Evolutionary conservation across 1,284 basidiomycete species (phyloP).

Genomic region (Irpex sp.): DNA sequence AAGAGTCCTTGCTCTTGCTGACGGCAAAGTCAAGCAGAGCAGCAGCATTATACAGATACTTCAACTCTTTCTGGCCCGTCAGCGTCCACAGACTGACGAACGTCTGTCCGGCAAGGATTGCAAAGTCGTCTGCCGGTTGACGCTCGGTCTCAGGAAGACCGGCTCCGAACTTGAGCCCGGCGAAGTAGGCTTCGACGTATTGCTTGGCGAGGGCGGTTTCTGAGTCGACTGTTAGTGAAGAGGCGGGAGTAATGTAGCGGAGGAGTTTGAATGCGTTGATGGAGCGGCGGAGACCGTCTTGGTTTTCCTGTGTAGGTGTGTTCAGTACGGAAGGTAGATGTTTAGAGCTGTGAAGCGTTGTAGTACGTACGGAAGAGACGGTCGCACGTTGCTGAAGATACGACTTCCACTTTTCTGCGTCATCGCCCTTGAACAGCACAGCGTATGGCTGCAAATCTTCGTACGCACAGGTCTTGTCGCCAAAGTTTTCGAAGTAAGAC

Average conservation of each 20-base stretch:
- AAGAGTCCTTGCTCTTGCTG: constrained; percentile 72
- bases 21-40: constrained; percentile 70
- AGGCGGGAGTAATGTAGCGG: constrained; percentile 50
- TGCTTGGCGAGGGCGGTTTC: constrained; percentile 49
- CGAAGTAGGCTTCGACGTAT: constrained; percentile 60
- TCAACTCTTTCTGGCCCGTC: constrained; percentile 32
- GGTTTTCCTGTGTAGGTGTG: constrained; percentile 35
- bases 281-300: constrained; percentile 47
- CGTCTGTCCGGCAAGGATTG: constrained; percentile 67
- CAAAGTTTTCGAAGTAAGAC: constrained; percentile 70
- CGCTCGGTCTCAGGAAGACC: constrained; percentile 73
- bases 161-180: constrained; percentile 62
- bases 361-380: constrained; percentile 44
- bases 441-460: constrained; percentile 78
- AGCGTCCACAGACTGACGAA: constrained; percentile 64
- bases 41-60: constrained; percentile 60
- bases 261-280: constrained; percentile 74
- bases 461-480: constrained; percentile 80
- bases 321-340: background rate
- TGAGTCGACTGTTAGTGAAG: constrained; percentile 48
- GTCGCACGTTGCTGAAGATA: constrained; percentile 41
- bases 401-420: constrained; percentile 49
- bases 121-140: constrained; percentile 85
- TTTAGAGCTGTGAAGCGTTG: background rate
- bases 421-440: constrained; percentile 38